Base-by-base conservation (phyloP, 768 basidiomycete species). In the Podaxis mareebaensis region DNA sequence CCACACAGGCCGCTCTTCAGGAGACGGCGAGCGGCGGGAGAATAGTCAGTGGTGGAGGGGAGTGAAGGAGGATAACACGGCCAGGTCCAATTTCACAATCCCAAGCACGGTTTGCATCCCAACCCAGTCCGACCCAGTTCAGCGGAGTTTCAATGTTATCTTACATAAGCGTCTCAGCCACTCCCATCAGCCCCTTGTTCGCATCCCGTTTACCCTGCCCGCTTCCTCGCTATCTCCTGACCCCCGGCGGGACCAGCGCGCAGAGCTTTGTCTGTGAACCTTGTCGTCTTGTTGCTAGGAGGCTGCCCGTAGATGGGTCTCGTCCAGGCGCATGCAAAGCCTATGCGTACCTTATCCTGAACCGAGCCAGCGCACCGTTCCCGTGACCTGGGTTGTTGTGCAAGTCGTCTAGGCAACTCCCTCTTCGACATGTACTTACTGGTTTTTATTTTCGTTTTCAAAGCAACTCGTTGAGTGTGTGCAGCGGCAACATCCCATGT, bases 61-160 rank as follows among this genome's bases (percentile, higher is more conserved):
- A 52, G 42, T 53, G 28, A 63, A 51, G 42, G 52, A 62, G 65
- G 22, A 63, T 53, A 58, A 52, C 46, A 65, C 33, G 59, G 28
- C 15, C 51, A 46, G 52, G 57, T 20, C 48, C 33, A 17, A 30
- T 44, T 33, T 57, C 52, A 33, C 30, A 61, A 38, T 17, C 38
- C 24, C 46, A 24, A 39, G 60, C 60, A 51, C n/a, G 51, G 48
- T 61, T 39, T 22, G 20, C 46, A 30, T 48, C 42, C 61, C 53
- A 62, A 59, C 11, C 28, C 42, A 49, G 13, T n/a, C 38, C 46
- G 54, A 49, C 33, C 61, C 52, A 56, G 48, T 22, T 39, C 39
- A 26, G 46, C 61, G 61, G 61, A 63, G 61, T 57, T 57, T 40
- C 2, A 63, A 63, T 20, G 15, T 30, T 1, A 22, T 26, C 53